Conservation (phyloP, 441 rosid genomes). For the Jatropha multifida region DNA sequence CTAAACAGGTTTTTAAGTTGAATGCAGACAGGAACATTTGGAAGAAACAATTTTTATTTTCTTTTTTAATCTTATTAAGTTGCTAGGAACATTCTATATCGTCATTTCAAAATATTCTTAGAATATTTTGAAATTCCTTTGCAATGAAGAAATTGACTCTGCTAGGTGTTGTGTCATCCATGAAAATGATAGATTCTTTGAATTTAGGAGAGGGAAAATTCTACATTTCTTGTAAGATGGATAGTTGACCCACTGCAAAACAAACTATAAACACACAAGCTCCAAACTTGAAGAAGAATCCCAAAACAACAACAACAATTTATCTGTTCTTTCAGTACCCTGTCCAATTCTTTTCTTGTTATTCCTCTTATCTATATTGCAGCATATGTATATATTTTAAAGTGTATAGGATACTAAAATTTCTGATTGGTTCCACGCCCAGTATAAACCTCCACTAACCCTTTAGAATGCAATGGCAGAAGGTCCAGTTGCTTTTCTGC, state of each 20-base stretch:
- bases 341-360: not conserved
- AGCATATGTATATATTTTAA: not conserved
- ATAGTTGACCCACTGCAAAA: not conserved
- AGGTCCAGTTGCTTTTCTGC: conserved; percentile 25
- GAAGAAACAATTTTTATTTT: not conserved
- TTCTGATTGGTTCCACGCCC: not conserved
- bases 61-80: not conserved
- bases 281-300: not conserved
- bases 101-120: not conserved
- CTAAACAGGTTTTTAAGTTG: too few relatives aligned
- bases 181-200: not conserved
- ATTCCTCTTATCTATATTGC: not conserved
- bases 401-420: not conserved
- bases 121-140: not conserved
- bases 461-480: conserved; percentile 9
- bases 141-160: not conserved
- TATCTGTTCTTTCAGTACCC: too few relatives aligned
- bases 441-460: not conserved
- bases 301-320: not conserved
- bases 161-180: not conserved
- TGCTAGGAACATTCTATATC: not conserved
- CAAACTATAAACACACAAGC: not conserved
- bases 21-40: too few relatives aligned
- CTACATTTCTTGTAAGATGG: conserved; percentile 11
- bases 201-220: not conserved